These are phyloP conservation scores for Neoscytalidium dimidiatum DNA, from an alignment of 2,329 filamentous ascomycete genomes.

Conservation along the genomic window DNA sequence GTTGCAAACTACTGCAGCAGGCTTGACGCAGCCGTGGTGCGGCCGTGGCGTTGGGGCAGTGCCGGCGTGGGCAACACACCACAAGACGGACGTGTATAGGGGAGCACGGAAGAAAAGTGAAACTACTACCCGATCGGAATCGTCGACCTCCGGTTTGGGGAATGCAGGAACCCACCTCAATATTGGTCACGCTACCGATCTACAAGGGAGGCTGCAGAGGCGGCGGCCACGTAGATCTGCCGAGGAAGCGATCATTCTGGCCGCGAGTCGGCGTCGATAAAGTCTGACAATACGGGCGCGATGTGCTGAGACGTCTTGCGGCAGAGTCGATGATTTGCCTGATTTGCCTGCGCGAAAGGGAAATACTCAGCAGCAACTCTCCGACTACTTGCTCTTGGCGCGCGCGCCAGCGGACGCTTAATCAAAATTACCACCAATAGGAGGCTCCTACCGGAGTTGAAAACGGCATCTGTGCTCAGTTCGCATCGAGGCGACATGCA, in stretches of 20 bases:
- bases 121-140: not conserved
- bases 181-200: not conserved
- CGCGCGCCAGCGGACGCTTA: not conserved
- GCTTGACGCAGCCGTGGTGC: not conserved
- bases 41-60: not conserved
- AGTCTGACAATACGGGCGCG: not conserved
- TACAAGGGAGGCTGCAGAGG: not conserved
- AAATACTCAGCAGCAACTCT: not conserved
- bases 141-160: not conserved
- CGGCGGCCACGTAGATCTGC: not conserved
- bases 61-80: not conserved
- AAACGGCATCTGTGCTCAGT: not conserved
- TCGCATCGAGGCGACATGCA: not conserved
- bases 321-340: not conserved
- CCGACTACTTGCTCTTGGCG: not conserved
- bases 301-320: not conserved
- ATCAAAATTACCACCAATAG: not conserved
- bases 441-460: not conserved
- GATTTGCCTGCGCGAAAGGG: not conserved
- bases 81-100: not conserved
- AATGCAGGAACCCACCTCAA: conserved; percentile 1
- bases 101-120: not conserved
- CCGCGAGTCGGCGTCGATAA: not conserved
- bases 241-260: not conserved
- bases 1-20: conserved; percentile 13